These are phyloP conservation scores for Taphrina sp. DNA, from an alignment of 1,139 yeast species.

Conservation along the genomic window DNA sequence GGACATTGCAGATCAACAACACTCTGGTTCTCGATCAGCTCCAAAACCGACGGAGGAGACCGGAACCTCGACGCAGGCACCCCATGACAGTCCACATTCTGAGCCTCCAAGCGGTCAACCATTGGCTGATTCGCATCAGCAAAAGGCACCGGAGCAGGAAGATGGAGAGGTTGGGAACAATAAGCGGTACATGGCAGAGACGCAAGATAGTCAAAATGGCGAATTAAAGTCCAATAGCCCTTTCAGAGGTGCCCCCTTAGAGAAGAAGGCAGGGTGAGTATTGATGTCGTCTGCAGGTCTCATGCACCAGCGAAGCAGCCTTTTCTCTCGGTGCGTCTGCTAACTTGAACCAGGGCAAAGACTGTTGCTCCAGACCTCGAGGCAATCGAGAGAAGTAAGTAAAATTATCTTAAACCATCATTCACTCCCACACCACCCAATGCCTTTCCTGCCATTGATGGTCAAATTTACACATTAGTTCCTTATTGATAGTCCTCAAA, in stretches of 20 bases:
- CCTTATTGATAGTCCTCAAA: no score
- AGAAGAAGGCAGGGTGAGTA: slow-evolving; percentile 18
- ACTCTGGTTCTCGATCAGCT: slow-evolving; percentile 27
- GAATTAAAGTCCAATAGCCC: slow-evolving; percentile 25
- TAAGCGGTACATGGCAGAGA: slow-evolving; percentile 19
- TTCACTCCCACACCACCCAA: no score
- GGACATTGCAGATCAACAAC: slow-evolving; percentile 22
- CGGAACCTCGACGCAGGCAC: slow-evolving; percentile 29
- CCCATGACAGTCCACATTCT: slow-evolving; percentile 3
- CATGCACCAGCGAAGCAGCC: no score
- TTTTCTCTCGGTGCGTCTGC: neutral
- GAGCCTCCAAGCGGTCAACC: neutral
- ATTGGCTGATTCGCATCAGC: slow-evolving; percentile 5
- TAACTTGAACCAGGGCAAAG: slow-evolving; percentile 7
- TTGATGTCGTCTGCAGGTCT: no score
- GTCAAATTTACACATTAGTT: no score
- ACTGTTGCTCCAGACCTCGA: slow-evolving; percentile 29
- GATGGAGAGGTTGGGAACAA: slow-evolving; percentile 13
- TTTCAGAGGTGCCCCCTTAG: slow-evolving; percentile 26
- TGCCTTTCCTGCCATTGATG: no score
- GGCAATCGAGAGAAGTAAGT: slow-evolving; percentile 15
- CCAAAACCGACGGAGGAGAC: slow-evolving; percentile 30
- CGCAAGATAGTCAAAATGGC: slow-evolving; percentile 10
- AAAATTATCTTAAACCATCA: no score
- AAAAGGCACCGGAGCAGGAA: slow-evolving; percentile 19